A percentile compares a stretch with the other conserved stretches of the same genome.
These are phyloP conservation scores for Fusarium piperis DNA, from an alignment of 2,329 filamentous ascomycete species.

Conservation along the genomic window DNA sequence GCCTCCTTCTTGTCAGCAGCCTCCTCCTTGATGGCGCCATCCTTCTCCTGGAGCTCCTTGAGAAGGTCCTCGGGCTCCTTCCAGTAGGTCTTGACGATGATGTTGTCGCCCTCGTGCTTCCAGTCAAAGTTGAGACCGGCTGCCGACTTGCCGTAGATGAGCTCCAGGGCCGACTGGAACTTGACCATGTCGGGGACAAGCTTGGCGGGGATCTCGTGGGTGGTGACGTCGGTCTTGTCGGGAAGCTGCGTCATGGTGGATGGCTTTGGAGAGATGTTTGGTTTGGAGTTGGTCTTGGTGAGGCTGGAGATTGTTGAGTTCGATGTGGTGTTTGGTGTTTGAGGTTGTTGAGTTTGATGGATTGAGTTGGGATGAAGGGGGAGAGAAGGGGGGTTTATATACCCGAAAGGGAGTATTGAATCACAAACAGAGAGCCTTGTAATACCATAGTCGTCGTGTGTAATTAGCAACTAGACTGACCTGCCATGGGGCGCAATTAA, in stretches of 20 bases:
- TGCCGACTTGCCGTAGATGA: not conserved
- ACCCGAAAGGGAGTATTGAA: not conserved
- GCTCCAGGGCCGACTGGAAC: not conserved
- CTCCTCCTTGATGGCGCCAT: not conserved
- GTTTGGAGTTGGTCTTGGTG: not conserved
- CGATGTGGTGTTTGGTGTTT: not conserved
- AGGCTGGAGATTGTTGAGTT: not conserved
- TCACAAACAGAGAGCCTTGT: not conserved
- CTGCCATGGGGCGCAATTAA: not conserved
- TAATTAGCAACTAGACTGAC: not conserved
- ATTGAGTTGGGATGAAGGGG: not conserved
- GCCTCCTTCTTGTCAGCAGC: not conserved
- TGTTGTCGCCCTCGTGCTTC: not conserved
- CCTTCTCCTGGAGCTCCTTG: not conserved
- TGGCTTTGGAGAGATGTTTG: not conserved
- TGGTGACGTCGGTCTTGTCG: not conserved
- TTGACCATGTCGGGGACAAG: not conserved
- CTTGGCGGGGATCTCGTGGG: not conserved
- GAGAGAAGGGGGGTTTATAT: not conserved
- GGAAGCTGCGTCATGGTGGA: slow-evolving; percentile 1
- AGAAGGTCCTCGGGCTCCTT: not conserved
- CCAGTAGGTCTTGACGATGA: not conserved
- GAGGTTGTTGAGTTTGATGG: not conserved
- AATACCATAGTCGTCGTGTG: not conserved
- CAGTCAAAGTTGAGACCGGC: not conserved